Conservation (phyloP, 1,284 basidiomycete genomes). For the Ceratobasidium sp. region DNA sequence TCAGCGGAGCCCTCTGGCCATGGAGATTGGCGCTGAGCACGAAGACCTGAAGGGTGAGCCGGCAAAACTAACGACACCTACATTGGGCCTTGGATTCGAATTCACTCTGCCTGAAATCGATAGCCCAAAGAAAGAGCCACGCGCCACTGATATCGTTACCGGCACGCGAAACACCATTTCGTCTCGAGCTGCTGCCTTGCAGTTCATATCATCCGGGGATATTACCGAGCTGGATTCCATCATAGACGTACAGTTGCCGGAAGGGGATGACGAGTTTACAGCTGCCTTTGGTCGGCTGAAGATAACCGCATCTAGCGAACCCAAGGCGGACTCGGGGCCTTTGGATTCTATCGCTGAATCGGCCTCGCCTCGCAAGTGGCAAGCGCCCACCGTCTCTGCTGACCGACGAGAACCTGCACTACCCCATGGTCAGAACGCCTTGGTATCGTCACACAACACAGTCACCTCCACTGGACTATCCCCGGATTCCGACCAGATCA, state of each 20-base stretch:
- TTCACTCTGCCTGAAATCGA: not conserved
- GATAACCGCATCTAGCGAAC: not conserved
- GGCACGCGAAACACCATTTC: not conserved
- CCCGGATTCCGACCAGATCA: not conserved
- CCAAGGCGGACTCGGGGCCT: not conserved
- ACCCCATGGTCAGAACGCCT: not conserved
- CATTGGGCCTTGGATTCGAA: constrained; percentile 24
- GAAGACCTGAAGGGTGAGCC: not conserved
- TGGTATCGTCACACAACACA: not conserved
- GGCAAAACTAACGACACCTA: not conserved
- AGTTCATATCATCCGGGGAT: not conserved
- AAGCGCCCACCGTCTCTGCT: not conserved
- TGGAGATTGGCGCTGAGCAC: not conserved
- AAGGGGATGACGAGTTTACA: constrained; percentile 18
- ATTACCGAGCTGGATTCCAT: constrained; percentile 26
- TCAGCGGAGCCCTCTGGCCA: not conserved
- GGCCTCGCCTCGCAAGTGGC: not conserved
- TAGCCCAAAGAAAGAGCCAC: not conserved
- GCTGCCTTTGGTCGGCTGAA: not conserved
- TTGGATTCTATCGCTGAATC: not conserved
- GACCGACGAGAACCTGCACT: not conserved
- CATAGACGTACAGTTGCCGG: constrained; percentile 20
- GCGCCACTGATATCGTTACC: not conserved
- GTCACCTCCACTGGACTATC: not conserved
- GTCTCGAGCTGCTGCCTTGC: constrained; percentile 23